A percentile compares a stretch with the other conserved stretches of the same genome.
phyloP scores from a whole-genome alignment of 140 eudicot species.

The Bidens hawaiensis region DNA sequence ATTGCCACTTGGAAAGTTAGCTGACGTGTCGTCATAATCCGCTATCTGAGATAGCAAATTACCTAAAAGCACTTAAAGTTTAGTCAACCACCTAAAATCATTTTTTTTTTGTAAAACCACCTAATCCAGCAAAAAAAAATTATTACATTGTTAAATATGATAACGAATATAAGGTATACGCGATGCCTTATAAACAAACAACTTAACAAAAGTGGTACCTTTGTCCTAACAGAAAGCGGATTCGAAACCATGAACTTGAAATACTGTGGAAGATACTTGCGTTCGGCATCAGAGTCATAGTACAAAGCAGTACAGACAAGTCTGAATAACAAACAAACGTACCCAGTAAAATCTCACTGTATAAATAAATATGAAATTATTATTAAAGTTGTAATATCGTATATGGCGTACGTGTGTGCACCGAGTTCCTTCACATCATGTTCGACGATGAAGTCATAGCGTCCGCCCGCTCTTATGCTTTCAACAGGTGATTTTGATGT shows the following conservation, averaged over 20 bases:
- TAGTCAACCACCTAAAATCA: too few species aligned
- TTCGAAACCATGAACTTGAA: slow-evolving; percentile 93
- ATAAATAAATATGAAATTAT: not conserved
- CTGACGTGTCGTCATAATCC: too few species aligned
- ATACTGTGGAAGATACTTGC: slow-evolving; percentile 96
- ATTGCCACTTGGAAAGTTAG: too few species aligned
- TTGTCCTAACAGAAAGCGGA: slow-evolving; percentile 96
- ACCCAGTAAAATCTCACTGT: slow-evolving; percentile 5
- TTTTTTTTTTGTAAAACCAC: too few species aligned
- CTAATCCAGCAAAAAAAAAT: too few species aligned
- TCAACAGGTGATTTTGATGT: slow-evolving; percentile 94
- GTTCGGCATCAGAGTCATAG: slow-evolving; percentile 72
- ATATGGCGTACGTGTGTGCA: slow-evolving; percentile 80
- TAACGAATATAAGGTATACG: not conserved
- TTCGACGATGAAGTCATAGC: slow-evolving; percentile 92
- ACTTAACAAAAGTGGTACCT: slow-evolving; percentile 77
- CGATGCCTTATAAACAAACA: not conserved
- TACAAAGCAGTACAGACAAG: slow-evolving; percentile 93
- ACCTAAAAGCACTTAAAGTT: too few species aligned
- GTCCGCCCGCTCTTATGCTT: slow-evolving; percentile 92
- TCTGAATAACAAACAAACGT: slow-evolving; percentile 38
- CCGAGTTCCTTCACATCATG: slow-evolving; percentile 99
- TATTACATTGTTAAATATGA: not conserved
- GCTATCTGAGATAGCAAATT: too few species aligned
- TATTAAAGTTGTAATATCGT: not conserved